Evolutionary conservation across 768 basidiomycete species (phyloP).

Genomic region (Hemileccinum rubropunctum): DNA sequence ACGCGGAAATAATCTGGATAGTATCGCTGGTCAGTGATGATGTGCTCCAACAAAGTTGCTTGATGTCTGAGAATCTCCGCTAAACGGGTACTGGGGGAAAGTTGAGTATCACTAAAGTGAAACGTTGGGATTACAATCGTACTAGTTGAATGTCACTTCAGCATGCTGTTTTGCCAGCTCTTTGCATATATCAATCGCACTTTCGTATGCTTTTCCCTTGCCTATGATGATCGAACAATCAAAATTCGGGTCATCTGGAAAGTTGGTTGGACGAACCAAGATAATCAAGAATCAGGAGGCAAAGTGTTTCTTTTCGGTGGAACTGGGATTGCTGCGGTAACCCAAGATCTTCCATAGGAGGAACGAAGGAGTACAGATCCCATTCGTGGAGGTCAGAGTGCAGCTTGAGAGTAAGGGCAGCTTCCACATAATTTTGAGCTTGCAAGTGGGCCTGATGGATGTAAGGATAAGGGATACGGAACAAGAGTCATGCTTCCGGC

Average conservation of each 20-base stretch:
- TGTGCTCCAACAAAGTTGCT: constrained; percentile 84
- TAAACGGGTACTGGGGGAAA: constrained; percentile 59
- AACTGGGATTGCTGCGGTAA: constrained; percentile 93
- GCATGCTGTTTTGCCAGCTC: constrained; percentile 88
- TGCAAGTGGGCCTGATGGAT: constrained; percentile 72
- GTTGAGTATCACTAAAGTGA: constrained; percentile 2
- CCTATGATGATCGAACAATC: constrained; percentile 41
- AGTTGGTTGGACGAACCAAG: constrained; percentile 52
- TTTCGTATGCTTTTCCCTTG: constrained; percentile 97
- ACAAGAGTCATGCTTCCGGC: constrained; percentile 20
- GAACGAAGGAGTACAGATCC: constrained; percentile 78
- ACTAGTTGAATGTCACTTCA: constrained; percentile 91
- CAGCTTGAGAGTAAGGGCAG: constrained; percentile 87
- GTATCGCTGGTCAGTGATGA: constrained; percentile 77
- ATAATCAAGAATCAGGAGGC: constrained; percentile 89
- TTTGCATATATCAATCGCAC: constrained; percentile 88
- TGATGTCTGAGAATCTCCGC: constrained; percentile 86
- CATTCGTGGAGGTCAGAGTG: constrained; percentile 94
- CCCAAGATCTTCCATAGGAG: constrained; percentile 86
- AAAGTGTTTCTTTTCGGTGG: constrained; percentile 90
- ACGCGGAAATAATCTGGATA: constrained; percentile 94
- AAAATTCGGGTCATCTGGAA: constrained; percentile 1
- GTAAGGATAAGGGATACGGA: constrained; percentile 12
- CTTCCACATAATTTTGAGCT: constrained; percentile 89
- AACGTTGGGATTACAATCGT: constrained; percentile 25